These are phyloP conservation scores for Penicillium lividum DNA, from an alignment of 495 filamentous ascomycete species.

Conservation along the genomic window DNA sequence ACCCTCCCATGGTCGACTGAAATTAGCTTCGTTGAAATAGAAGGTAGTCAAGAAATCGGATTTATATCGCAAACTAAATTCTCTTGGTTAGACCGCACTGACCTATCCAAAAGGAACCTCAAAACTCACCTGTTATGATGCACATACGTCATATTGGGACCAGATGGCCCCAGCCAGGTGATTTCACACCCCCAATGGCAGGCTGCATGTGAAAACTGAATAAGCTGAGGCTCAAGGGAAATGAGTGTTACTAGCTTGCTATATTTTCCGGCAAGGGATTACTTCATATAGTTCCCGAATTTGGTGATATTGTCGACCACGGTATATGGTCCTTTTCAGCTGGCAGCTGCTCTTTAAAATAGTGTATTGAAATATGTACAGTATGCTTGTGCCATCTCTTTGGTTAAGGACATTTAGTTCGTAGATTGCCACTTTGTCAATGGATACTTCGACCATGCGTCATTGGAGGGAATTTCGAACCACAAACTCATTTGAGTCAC, in stretches of 20 bases:
- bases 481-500: not conserved
- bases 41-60: not conserved
- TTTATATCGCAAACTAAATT: not conserved
- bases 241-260: not conserved
- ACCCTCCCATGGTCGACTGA: slow-evolving; percentile 1
- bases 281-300: not conserved
- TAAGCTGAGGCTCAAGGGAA: not conserved
- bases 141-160: not conserved
- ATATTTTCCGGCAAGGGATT: not conserved
- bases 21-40: slow-evolving; percentile 1
- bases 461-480: not conserved
- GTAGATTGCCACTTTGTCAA: not conserved
- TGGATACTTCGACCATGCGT: not conserved
- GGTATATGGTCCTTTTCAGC: no score
- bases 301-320: not conserved
- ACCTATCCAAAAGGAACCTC: no score
- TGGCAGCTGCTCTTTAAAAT: no score
- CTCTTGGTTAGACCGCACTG: not conserved
- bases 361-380: no score
- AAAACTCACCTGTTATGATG: no score
- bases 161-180: not conserved
- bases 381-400: no score
- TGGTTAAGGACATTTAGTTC: not conserved
- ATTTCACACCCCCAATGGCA: not conserved
- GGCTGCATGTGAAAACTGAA: not conserved